phyloP scores from a whole-genome alignment of 371 early-diverging fungal genomes.

The Choanephora cucurbitarum region DNA sequence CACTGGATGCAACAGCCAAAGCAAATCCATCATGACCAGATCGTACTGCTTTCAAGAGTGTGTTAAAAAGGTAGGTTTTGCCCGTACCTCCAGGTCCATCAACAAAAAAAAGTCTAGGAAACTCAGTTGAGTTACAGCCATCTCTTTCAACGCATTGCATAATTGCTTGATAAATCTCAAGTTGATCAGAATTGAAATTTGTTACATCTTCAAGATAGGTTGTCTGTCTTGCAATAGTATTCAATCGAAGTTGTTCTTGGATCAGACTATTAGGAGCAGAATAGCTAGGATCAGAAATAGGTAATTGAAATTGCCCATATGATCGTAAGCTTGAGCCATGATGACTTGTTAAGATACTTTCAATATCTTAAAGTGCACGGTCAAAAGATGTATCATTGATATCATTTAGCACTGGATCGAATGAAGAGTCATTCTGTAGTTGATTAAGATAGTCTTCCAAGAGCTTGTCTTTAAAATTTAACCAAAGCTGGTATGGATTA shows the following conservation, averaged over 20 bases:
- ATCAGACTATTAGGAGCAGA: too few relatives aligned
- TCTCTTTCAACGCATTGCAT: not conserved
- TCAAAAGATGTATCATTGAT: too few relatives aligned
- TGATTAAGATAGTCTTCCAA: not conserved
- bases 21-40: not conserved
- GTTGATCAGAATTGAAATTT: not conserved
- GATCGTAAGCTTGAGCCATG: too few relatives aligned
- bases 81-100: slow-evolving; percentile 23
- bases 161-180: not conserved
- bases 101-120: slow-evolving; percentile 8
- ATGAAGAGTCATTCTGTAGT: not conserved
- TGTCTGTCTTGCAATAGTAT: too few relatives aligned
- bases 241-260: too few relatives aligned
- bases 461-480: not conserved
- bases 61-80: slow-evolving; percentile 2
- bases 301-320: too few relatives aligned
- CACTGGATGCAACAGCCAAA: slow-evolving; percentile 20
- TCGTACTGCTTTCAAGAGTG: not conserved
- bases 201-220: too few relatives aligned
- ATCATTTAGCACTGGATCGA: not conserved
- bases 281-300: too few relatives aligned
- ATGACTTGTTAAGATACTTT: too few relatives aligned
- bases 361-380: too few relatives aligned
- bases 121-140: not conserved
- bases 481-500: not conserved